Base-by-base conservation (phyloP, 495 filamentous ascomycete genomes). In the Arthonia radiata region DNA sequence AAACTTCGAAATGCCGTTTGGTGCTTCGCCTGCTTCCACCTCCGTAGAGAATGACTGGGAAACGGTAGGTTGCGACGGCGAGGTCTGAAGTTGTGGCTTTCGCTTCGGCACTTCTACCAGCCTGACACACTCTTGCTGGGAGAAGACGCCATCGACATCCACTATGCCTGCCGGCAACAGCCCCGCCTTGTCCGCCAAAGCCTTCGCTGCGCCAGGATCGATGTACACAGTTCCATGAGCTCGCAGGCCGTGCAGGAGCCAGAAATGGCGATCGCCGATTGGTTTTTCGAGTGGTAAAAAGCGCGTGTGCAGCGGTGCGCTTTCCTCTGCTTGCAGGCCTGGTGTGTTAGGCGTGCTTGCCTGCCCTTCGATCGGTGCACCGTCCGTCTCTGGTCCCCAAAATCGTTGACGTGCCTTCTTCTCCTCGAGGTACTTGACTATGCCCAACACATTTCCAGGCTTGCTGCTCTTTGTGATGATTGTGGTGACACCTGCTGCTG, bases 211-310 rank as follows among this genome's bases (percentile, higher is more conserved):
- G 21, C 86, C 86, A 7, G 64, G 53, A 47, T 97, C 86, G 42
- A 97, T 92, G 43, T 73, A 92, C 4, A 97, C 37, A 9, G 71
- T 92, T 1, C 86, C 86, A 36, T 86, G 79, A 2, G 89, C 76
- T 3, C 71, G 69, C n/a, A 94, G 64, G 15, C 86, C 86, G 41
- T 97, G 75, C 0, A 94, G 67, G 26, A 97, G 66, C 86, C 89
- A 94, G 58, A 97, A 93, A 37, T 80, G 77, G 25, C 81, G 71
- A 37, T 91, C 86, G 22, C 79, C 69, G 15, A 97, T 80, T 0
- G 83, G 79, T 14, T 75, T 64, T 1, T 64, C 57, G n/a, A 76
- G 78, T 3, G 80, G 79, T 10, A 91, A 59, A 50, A 97, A 97
- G 29, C 86, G 69, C 9, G 86, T 97, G 37, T 97, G 86, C 0